Percentiles rank a stretch among this genome's conserved stretches.
Conservation (phyloP, 768 basidiomycete species). For the Agrocybe chaxingu region DNA sequence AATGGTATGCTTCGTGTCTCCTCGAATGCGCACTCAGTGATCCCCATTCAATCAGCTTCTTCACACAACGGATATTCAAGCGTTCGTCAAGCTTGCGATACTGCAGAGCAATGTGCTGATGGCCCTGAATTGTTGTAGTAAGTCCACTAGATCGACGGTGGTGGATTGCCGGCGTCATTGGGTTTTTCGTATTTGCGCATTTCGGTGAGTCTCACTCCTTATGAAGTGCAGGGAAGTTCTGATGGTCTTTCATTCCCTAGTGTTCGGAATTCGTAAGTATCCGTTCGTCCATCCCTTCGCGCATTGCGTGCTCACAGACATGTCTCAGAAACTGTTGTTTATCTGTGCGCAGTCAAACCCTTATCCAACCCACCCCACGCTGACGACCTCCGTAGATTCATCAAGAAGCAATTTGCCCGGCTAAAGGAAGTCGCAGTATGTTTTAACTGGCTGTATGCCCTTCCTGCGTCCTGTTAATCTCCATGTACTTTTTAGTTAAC, state of each 20-base stretch:
- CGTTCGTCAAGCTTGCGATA: constrained; percentile 21
- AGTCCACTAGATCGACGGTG: constrained; percentile 28
- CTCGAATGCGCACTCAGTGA: background rate
- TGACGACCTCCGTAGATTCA: constrained; percentile 25
- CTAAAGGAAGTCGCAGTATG: constrained; percentile 33
- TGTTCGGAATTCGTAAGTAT: constrained; percentile 35
- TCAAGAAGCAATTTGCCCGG: constrained; percentile 31
- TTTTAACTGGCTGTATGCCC: background rate
- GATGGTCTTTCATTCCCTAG: constrained; percentile 16
- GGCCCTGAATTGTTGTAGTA: constrained; percentile 22
- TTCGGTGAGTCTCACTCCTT: constrained; percentile 28
- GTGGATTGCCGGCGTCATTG: constrained; percentile 34
- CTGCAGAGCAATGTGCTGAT: background rate
- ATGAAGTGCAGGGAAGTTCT: background rate
- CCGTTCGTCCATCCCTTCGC: background rate
- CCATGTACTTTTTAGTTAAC: constrained; percentile 20
- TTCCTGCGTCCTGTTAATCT: background rate
- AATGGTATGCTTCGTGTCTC: constrained; percentile 29
- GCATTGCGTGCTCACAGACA: background rate
- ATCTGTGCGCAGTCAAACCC: constrained; percentile 24
- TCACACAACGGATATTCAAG: constrained; percentile 34
- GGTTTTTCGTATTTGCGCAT: constrained; percentile 34
- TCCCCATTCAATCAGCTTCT: constrained; percentile 26
- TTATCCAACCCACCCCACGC: background rate
- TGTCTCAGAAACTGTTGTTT: constrained; percentile 31